Evolutionary conservation across 768 basidiomycete genomes (phyloP), one percentile per base, ranked within the genome.

Genomic region (Boletellus sp.): DNA sequence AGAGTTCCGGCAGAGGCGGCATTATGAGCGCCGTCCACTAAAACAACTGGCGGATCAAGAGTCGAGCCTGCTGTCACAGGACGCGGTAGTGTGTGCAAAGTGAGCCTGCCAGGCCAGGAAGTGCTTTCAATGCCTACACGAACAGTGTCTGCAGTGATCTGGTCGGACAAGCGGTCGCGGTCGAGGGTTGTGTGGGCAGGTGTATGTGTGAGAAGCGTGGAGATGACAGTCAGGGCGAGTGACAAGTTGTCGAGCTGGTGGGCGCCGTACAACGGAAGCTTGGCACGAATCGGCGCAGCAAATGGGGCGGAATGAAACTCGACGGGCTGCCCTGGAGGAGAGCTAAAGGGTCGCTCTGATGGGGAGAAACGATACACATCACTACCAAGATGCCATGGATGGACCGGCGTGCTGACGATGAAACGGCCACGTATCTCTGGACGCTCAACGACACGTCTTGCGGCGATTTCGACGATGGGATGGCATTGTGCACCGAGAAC

Each of bases 11-110:
- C 78, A 0, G 92, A 92, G 6, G 90, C 84, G 7, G 83, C 70
- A 63, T 98, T 99, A 66, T 98, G 96, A 1, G 96, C 95, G 3
- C 96, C 96, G 61, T 99, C 96, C 5, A 85, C 87, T 11, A 98
- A 77, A 12, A 94, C 57, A 19, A 66, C 68, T 8, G 78, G 54
- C 38, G 60, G 50, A 43, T 55, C 50, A 37, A 35, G 20, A 34
- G 47, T 43, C 37, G 45, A 59, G 9, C 50, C 58, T 23, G 28
- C 39, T 6, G 47, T 61, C 39, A 55, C 47, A 35, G 58, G 32
- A 67, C 51, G 50, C 56, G 61, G 52, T 45, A 68, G 35, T 41
- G 50, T 62, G 40, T 81, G 80, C 67, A 85, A 96, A 1, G 87
- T 86, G 12, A 97, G 78, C 46, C 95, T 73, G 4, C 95, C 95